Percentiles rank a stretch among this genome's conserved stretches.
Evolutionary conservation across 805 yeast genomes (phyloP).

Genomic region (Lipomyces sp.): DNA sequence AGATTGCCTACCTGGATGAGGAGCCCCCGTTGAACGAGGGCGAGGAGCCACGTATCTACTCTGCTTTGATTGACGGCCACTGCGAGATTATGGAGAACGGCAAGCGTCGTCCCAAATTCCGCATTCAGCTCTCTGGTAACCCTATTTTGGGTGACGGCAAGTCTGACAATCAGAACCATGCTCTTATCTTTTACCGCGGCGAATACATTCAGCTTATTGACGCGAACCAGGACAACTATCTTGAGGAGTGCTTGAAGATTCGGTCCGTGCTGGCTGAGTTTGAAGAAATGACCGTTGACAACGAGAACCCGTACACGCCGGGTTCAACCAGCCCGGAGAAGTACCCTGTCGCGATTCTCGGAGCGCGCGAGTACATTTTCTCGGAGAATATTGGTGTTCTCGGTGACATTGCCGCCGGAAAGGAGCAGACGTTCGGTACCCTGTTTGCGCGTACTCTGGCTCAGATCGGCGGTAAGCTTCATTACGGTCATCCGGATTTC

Average conservation of each 20-base stretch:
- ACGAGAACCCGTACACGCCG: slow-evolving; percentile 54
- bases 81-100: slow-evolving; percentile 56
- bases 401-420: slow-evolving; percentile 96
- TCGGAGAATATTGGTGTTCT: slow-evolving; percentile 88
- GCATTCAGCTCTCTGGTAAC: slow-evolving; percentile 81
- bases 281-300: slow-evolving; percentile 65
- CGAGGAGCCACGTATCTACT: slow-evolving; percentile 51
- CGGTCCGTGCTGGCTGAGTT: slow-evolving; percentile 85
- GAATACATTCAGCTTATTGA: slow-evolving; percentile 93
- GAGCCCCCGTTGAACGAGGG: slow-evolving; percentile 57
- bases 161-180: slow-evolving; percentile 90
- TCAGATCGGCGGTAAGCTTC: slow-evolving; percentile 90
- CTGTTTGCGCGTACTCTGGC: slow-evolving; percentile 90
- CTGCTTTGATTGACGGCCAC: slow-evolving; percentile 66
- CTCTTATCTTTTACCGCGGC: slow-evolving; percentile 83
- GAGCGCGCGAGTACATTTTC: slow-evolving; percentile 93
- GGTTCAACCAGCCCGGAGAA: slow-evolving; percentile 44
- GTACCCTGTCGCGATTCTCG: slow-evolving; percentile 82
- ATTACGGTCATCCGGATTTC: slow-evolving; percentile 96
- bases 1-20: slow-evolving; percentile 90
- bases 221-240: slow-evolving; percentile 93
- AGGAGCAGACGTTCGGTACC: slow-evolving; percentile 96
- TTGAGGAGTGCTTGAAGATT: slow-evolving; percentile 90
- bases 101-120: slow-evolving; percentile 57
- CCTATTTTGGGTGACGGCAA: slow-evolving; percentile 97